phyloP scores from a whole-genome alignment of 2,329 filamentous ascomycete genomes.

The Lizonia empirigonia region DNA sequence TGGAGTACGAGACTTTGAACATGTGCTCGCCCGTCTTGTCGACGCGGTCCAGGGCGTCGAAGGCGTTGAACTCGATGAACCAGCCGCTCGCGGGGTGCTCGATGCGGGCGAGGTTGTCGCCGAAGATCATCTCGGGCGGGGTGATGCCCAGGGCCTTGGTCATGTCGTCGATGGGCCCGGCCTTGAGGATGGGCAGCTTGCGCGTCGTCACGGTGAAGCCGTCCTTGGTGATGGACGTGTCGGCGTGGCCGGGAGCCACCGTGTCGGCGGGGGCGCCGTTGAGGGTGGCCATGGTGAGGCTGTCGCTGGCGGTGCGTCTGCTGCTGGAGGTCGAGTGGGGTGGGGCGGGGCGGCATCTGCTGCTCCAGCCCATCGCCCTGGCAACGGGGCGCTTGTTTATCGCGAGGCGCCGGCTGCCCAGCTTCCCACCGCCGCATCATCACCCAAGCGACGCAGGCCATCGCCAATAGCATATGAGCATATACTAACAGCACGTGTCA shows the following conservation, averaged over 20 bases:
- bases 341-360: constrained; percentile 12
- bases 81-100: constrained; percentile 76
- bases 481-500: constrained; percentile 14
- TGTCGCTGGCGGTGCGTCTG: not conserved
- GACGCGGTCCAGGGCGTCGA: constrained; percentile 84
- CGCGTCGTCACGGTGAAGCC: constrained; percentile 78
- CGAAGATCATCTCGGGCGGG: constrained; percentile 98
- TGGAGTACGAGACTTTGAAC: constrained; percentile 91
- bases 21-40: constrained; percentile 92
- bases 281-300: constrained; percentile 31
- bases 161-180: constrained; percentile 87
- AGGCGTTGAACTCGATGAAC: constrained; percentile 80
- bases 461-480: not conserved
- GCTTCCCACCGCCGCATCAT: constrained; percentile 11
- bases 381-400: constrained; percentile 17
- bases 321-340: constrained; percentile 8
- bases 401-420: constrained; percentile 5
- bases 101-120: constrained; percentile 84
- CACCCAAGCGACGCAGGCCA: constrained; percentile 16
- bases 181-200: constrained; percentile 94
- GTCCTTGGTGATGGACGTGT: constrained; percentile 44
- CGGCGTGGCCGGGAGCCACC: constrained; percentile 39
- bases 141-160: constrained; percentile 79
- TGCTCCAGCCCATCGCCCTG: constrained; percentile 1
- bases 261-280: constrained; percentile 44